Base-by-base conservation (phyloP, 176 grass and related monocot genomes). In the Saccharum officinarum region DNA sequence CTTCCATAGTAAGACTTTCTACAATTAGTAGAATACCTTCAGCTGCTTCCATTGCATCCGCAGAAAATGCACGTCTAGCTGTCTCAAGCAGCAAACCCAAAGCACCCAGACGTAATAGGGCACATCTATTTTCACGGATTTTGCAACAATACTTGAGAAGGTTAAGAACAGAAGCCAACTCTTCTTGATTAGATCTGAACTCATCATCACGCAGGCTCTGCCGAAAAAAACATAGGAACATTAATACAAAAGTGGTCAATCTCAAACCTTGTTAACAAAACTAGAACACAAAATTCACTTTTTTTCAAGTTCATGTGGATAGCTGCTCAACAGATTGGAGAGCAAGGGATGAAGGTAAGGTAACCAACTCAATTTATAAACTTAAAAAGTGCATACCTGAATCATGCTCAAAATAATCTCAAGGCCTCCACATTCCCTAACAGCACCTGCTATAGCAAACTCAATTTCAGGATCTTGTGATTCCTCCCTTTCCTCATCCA, bases 401-500 rank as follows among this genome's bases (percentile, higher is more conserved):
- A 98, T 98, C 93, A 98, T 98, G 84, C 91, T 92, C 85, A 98
- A 78, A 84, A 98, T 95, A 86, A 94, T 94, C 86, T 95, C 91
- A 88, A 98, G 96, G 62, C 96, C 96, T 13, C 91, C 96, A 30
- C 88, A 98, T 87, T 98, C 96, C 87, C 91, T 88, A 66, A 98
- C 96, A 78, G 88, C 96, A 69, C 96, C 96, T 64, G 96, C 86
- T 91, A 95, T 98, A 65, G 96, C 91, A 82, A 98, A 98, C 75
- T 98, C 96, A 68, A 94, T 87, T 92, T 98, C 96, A 47, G 96
- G 96, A 85, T 98, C 96, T 85, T 94, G 96, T 86, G 91, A 94
- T 88, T 95, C 96, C 81, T 98, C 96, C 83, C 93, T 95, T 90
- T 98, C 96, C 61, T 98, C 96, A 87, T 98, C 96, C 70, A 98